Conservation (phyloP, 1,139 yeast genomes). For the Candida buenavistaensis region DNA sequence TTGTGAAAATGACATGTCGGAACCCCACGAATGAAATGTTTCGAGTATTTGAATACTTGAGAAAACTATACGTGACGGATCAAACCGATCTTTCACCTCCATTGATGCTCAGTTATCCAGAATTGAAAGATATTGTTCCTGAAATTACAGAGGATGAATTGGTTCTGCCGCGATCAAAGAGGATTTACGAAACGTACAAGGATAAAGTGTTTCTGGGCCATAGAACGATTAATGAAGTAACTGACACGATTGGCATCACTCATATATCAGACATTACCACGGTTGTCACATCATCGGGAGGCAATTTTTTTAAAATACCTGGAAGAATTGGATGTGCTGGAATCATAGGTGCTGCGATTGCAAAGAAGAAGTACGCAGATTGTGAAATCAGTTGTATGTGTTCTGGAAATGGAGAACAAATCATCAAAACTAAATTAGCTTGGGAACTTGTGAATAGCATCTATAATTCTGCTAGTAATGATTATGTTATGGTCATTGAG, state of each 20-base stretch:
- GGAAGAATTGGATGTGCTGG: constrained; percentile 60
- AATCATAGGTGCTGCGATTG: constrained; percentile 46
- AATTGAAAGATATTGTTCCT: constrained; percentile 9
- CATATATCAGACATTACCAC: constrained; percentile 18
- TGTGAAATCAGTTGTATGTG: constrained; percentile 41
- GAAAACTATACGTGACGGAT: constrained; percentile 14
- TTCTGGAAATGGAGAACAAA: constrained; percentile 60
- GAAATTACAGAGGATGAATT: constrained; percentile 10
- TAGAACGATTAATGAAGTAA: constrained; percentile 12
- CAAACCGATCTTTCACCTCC: constrained; percentile 29
- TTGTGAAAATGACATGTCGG: constrained; percentile 23
- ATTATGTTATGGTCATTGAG: constrained; percentile 15
- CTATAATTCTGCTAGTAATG: constrained; percentile 6
- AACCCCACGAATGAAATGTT: constrained; percentile 26
- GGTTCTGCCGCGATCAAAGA: constrained; percentile 18
- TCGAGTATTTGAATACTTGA: constrained; percentile 19
- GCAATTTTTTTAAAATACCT: constrained; percentile 48
- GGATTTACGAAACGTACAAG: constrained; percentile 16
- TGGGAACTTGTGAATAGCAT: constrained; percentile 21
- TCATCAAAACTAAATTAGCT: constrained; percentile 43
- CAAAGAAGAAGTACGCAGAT: constrained; percentile 16
- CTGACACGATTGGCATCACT: constrained; percentile 38
- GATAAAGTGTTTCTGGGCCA: constrained; percentile 11
- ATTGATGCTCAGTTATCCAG: constrained; percentile 19
- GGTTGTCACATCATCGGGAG: constrained; percentile 52